Percentiles rank a stretch among this genome's conserved stretches.
Evolutionary conservation across 805 yeast species (phyloP).

Genomic region (Starmerella apicola): DNA sequence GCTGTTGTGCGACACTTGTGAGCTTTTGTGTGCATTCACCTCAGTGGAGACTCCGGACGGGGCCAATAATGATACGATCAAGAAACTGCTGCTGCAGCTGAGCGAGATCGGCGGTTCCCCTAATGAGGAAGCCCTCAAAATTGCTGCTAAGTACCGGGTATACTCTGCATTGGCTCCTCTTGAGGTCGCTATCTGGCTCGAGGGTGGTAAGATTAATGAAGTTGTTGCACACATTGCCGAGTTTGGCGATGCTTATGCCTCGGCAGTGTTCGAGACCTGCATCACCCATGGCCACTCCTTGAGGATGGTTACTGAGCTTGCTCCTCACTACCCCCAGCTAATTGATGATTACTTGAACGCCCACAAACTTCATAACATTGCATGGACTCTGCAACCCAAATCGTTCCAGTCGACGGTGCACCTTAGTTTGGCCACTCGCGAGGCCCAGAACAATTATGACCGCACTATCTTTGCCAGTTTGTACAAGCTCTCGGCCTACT

Average conservation of each 20-base stretch:
- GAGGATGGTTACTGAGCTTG: slow-evolving; percentile 5
- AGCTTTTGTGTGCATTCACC: slow-evolving; percentile 32
- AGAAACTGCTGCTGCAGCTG: slow-evolving; percentile 36
- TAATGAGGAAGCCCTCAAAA: slow-evolving; percentile 31
- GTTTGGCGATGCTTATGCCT: slow-evolving; percentile 5
- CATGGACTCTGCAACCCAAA: slow-evolving; percentile 16
- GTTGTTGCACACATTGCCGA: slow-evolving; percentile 3
- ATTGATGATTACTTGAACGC: slow-evolving; percentile 8
- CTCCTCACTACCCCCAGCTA: slow-evolving; percentile 3
- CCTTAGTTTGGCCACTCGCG: slow-evolving; percentile 4
- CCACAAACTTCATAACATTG: slow-evolving; percentile 6
- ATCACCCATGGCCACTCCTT: slow-evolving; percentile 3
- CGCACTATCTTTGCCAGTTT: slow-evolving; percentile 11
- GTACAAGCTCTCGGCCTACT: slow-evolving; percentile 11
- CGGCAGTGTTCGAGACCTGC: slow-evolving; percentile 8
- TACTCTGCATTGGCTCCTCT: slow-evolving; percentile 49
- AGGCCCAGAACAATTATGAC: neutral
- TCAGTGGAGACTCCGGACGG: slow-evolving; percentile 11
- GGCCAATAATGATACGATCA: slow-evolving; percentile 16
- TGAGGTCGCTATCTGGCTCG: slow-evolving; percentile 33
- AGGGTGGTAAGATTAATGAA: neutral
- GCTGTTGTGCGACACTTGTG: slow-evolving; percentile 30
- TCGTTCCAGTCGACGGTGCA: slow-evolving; percentile 7
- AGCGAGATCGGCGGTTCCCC: slow-evolving; percentile 22
- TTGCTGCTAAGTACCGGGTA: slow-evolving; percentile 58